Base-by-base conservation (phyloP, 179 eudicot species). In the Amaranthus tricolor region DNA sequence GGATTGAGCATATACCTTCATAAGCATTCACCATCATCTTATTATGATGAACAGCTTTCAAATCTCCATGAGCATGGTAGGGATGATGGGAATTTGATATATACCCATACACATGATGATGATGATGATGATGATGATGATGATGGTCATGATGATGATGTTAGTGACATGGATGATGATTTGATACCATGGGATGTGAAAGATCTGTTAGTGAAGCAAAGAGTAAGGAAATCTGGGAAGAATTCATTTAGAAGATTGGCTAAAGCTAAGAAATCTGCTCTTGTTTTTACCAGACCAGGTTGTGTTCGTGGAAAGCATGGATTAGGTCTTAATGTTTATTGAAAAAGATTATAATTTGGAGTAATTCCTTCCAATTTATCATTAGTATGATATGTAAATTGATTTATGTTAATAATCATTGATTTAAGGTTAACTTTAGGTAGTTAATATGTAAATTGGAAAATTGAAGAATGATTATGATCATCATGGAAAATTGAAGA, bases 201-300 rank as follows among this genome's bases (percentile, higher is more conserved):
- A 47, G 82, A 77, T 61, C 54, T 81, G 43, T 82, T 87, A 5
- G 89, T 77, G 79, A 85, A 82, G 64, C 83, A 89, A 21, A 84
- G 97, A 85, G 73, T 92, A 71, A 88, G 82, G 85, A 94, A 94
- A 80, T 62, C 87, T 79, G 96, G 92, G 85, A 94, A 92, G 13
- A 88, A 86, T 71, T 80, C 85, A 0, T 76, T 82, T 48, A 60
- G 86, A 0, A 90, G 71, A 74, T 71, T 80, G 78, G 77, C 79
- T 50, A 93, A 83, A 63, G 80, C 91, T 0, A 93, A 86, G 85
- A 84, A 65, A 56, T 56, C 86, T 82, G 80, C 82, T 6, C 72
- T 74, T 66, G 53, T 74, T 31, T 85, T 75, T 57, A 88, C 81
- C 43, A 82, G 82, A 76, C 82, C 88, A 6, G 91, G 89, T 0